Conservation (phyloP, 305 asterid genomes). For the Solanum aculeatissimum region DNA sequence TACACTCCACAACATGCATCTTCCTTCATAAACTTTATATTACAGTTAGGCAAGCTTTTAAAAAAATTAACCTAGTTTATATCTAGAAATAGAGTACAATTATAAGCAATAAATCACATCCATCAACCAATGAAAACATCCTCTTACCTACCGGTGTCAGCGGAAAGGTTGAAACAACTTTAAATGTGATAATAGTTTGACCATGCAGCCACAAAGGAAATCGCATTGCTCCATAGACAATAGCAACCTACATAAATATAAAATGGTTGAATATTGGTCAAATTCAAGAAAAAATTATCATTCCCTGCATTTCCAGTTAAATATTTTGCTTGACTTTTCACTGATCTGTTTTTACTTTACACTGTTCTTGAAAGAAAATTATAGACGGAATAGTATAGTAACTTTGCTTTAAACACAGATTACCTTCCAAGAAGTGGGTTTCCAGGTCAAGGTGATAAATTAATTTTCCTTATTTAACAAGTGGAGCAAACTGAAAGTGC, state of each 20-base stretch:
- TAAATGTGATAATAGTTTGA: constrained; percentile 57
- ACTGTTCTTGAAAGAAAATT: neutral
- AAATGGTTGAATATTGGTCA: neutral
- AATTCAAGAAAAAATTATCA: neutral
- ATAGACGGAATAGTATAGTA: neutral
- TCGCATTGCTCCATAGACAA: constrained; percentile 78
- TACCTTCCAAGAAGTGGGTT: neutral
- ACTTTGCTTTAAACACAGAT: neutral
- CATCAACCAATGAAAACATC: constrained; percentile 9
- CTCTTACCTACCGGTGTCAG: constrained; percentile 80
- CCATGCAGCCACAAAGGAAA: constrained; percentile 97
- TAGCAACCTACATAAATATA: constrained; percentile 47
- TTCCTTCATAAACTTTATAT: neutral
- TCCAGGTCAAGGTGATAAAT: neutral
- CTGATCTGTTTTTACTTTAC: neutral
- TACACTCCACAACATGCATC: neutral
- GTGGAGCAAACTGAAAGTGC: neutral
- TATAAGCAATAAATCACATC: neutral
- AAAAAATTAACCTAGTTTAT: neutral
- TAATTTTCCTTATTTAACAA: neutral
- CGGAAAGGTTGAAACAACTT: constrained; percentile 70
- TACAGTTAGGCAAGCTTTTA: neutral
- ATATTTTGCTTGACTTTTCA: neutral
- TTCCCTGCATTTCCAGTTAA: neutral
- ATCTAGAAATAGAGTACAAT: neutral